These are phyloP conservation scores for Moesziomyces globuligerus DNA, from an alignment of 1,284 basidiomycete species.

Conservation along the genomic window DNA sequence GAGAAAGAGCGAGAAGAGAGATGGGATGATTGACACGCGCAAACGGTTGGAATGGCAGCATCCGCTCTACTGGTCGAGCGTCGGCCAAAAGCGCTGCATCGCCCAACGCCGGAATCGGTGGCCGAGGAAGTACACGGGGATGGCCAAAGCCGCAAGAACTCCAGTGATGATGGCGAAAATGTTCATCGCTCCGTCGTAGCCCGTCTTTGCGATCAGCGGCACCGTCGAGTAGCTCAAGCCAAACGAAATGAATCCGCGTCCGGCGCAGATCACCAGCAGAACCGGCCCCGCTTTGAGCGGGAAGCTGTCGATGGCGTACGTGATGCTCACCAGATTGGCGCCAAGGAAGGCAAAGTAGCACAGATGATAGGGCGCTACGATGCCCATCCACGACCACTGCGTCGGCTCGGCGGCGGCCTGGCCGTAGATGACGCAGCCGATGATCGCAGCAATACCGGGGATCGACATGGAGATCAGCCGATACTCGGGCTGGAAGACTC, in stretches of 20 bases:
- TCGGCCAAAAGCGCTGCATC: no score
- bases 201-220: slow-evolving; percentile 1
- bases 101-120: neutral
- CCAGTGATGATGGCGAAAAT: slow-evolving; percentile 7
- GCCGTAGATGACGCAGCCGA: slow-evolving; percentile 4
- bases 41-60: no score
- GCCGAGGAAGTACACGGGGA: slow-evolving; percentile 6
- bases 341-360: slow-evolving; percentile 4
- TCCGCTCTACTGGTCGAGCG: no score
- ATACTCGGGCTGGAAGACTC: slow-evolving; percentile 2
- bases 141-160: slow-evolving; percentile 3
- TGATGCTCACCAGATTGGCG: slow-evolving; percentile 3
- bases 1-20: no score
- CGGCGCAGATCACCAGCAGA: slow-evolving; percentile 5
- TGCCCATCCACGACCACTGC: slow-evolving; percentile 3
- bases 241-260: slow-evolving; percentile 3
- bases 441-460: neutral
- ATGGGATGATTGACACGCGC: no score
- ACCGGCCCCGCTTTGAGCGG: neutral
- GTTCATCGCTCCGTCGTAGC: slow-evolving; percentile 2
- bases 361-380: neutral
- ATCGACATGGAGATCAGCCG: slow-evolving; percentile 4
- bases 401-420: slow-evolving; percentile 1
- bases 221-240: slow-evolving; percentile 1
- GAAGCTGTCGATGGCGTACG: slow-evolving; percentile 3